phyloP scores from a whole-genome alignment of 306 rosid genomes.

The Cercis canadensis region DNA sequence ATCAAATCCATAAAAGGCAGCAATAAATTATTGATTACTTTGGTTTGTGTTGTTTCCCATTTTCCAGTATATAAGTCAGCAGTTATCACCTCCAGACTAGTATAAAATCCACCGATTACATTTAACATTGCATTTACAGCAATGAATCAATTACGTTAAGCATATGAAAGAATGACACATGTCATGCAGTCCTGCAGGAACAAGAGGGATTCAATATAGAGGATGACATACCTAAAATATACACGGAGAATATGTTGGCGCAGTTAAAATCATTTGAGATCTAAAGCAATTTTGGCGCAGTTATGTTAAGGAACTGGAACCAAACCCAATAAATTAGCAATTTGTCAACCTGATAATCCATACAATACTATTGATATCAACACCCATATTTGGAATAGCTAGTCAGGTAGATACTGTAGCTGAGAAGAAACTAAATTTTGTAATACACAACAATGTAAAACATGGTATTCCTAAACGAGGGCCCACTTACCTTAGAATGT shows the following conservation, averaged over 20 bases:
- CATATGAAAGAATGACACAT: not conserved
- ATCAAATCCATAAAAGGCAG: slow-evolving; percentile 27
- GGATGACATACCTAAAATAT: too few species aligned
- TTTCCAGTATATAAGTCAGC: slow-evolving; percentile 20
- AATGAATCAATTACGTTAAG: slow-evolving; percentile 3
- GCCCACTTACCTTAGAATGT: slow-evolving; percentile 59
- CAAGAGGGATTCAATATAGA: too few species aligned
- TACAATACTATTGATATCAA: not conserved
- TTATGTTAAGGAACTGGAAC: slow-evolving; percentile 10
- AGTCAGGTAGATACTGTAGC: not conserved
- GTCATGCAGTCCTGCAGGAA: too few species aligned
- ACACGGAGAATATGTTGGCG: too few species aligned
- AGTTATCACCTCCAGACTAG: not conserved
- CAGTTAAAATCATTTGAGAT: not conserved
- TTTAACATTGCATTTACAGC: slow-evolving; percentile 7
- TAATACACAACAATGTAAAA: not conserved
- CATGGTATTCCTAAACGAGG: slow-evolving; percentile 2
- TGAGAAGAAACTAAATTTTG: slow-evolving; percentile 8
- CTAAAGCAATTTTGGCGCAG: not conserved
- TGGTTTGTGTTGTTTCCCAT: slow-evolving; percentile 5
- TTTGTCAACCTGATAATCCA: slow-evolving; percentile 7
- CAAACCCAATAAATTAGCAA: slow-evolving; percentile 4
- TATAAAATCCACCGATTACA: not conserved
- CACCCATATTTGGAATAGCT: not conserved
- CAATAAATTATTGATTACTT: not conserved